Evolutionary conservation across 495 filamentous ascomycete genomes (phyloP), one percentile per base, ranked within the genome.

Genomic region (Penicillium mononematosum): DNA sequence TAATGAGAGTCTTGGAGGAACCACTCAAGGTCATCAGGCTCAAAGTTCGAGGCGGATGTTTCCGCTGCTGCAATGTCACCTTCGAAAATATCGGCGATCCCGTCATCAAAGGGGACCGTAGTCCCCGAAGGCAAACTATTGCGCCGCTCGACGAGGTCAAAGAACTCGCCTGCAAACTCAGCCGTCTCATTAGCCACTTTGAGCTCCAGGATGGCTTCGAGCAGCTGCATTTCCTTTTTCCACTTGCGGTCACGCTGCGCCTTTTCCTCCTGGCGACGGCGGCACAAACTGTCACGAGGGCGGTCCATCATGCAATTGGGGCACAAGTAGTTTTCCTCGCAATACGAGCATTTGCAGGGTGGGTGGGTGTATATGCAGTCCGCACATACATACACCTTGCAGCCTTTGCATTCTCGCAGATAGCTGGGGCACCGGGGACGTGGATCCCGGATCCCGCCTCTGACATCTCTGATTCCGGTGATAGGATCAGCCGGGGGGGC

Each of bases 351-450:
- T 46, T 75, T 70, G 69, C 81, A 84, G 10, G 74, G 74, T 19
- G 80, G 76, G 25, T 79, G 69, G 29, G 63, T 64, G 24, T 62
- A 54, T 6, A 75, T 64, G 62, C 81, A 83, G 54, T 83, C 81
- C 56, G 80, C 72, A 55, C 82, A 85, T n/a, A 84, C 81, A 54
- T 77, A 71, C 4, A 85, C 80, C 5, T 71, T 70, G 59, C 82
- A 85, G 36, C 68, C 72, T n/a, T 71, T 73, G 67, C 82, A 85
- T 68, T 83, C 77, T 27, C 74, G 75, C 5, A 82, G 62, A 19
- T 75, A 59, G 50, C 76, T 79, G 3, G 71, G 68, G 59, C 82
- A 84, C 31, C 76, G 67, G 39, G 75, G 74, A 4, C 81, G 74
- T 32, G 76, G 75, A 60, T 85, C 82, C 5, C 80, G 78, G 14